Evolutionary conservation across 2,329 filamentous ascomycete genomes (phyloP).

Genomic region (Aspergillus oerlinghausenensis): DNA sequence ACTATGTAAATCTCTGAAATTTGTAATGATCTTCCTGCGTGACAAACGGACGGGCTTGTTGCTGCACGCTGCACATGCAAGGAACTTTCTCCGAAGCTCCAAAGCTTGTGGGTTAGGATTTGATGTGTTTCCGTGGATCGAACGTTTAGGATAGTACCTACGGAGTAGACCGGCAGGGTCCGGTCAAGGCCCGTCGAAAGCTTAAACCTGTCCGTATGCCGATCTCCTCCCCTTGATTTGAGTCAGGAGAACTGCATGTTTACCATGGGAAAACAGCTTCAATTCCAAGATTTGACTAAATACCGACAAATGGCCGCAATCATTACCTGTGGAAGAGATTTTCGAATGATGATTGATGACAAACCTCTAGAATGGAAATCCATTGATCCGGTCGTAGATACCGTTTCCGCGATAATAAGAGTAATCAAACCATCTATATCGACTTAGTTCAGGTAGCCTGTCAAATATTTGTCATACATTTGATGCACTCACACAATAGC

Average conservation of each 20-base stretch:
- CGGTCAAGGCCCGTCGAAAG: neutral
- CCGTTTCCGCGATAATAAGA: neutral
- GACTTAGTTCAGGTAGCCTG: neutral
- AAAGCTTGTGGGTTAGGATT: neutral
- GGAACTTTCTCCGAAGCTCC: too few species aligned
- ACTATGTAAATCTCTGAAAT: too few species aligned
- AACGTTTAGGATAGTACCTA: neutral
- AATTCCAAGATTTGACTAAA: neutral
- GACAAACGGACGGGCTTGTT: too few species aligned
- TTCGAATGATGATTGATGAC: neutral
- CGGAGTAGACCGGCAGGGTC: too few species aligned
- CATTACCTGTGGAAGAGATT: neutral
- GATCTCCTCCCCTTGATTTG: neutral
- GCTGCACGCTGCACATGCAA: too few species aligned
- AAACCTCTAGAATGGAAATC: neutral
- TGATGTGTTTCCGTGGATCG: too few species aligned
- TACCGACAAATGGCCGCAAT: neutral
- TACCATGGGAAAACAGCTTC: neutral
- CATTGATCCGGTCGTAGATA: neutral
- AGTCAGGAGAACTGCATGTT: neutral
- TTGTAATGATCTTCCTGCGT: too few species aligned
- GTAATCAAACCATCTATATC: neutral
- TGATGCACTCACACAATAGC: neutral
- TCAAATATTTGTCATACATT: neutral
- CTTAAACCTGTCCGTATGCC: neutral